Evolutionary conservation across 176 grass and related monocot genomes (phyloP).

Genomic region (Rhynchospora pubera): DNA sequence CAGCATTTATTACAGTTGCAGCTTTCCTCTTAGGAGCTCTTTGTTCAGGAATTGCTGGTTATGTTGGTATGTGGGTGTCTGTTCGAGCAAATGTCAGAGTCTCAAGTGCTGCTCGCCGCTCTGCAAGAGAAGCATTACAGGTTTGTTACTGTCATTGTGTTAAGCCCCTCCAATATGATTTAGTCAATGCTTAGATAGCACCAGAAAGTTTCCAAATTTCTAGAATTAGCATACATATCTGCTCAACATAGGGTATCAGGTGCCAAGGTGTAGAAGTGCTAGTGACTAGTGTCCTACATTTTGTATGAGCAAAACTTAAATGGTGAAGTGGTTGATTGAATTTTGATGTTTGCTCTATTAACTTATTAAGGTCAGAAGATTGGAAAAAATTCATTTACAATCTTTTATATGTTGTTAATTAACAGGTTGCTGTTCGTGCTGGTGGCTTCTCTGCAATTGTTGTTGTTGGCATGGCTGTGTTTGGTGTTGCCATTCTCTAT

Average conservation of each 20-base stretch:
- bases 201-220: background rate
- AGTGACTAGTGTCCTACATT: background rate
- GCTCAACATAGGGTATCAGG: background rate
- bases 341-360: background rate
- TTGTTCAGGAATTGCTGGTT: constrained; percentile 95
- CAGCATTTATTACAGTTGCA: constrained; percentile 87
- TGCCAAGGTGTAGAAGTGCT: background rate
- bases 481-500: constrained; percentile 95
- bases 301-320: background rate
- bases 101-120: constrained; percentile 94
- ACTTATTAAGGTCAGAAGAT: background rate
- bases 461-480: constrained; percentile 99
- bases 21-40: constrained; percentile 94
- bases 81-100: constrained; percentile 99
- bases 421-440: constrained; percentile 96
- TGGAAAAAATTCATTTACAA: background rate
- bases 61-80: constrained; percentile 99
- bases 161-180: constrained; percentile 15
- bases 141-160: constrained; percentile 34
- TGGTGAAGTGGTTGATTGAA: background rate
- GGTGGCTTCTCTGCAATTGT: constrained; percentile 96
- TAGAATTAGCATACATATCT: background rate
- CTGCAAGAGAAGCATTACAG: constrained; percentile 99
- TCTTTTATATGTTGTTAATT: constrained; percentile 22
- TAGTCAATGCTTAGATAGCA: background rate